Percentiles rank a stretch among this genome's conserved stretches.
Conservation (phyloP, 2,329 filamentous ascomycete species). For the Canariomyces notabilis region DNA sequence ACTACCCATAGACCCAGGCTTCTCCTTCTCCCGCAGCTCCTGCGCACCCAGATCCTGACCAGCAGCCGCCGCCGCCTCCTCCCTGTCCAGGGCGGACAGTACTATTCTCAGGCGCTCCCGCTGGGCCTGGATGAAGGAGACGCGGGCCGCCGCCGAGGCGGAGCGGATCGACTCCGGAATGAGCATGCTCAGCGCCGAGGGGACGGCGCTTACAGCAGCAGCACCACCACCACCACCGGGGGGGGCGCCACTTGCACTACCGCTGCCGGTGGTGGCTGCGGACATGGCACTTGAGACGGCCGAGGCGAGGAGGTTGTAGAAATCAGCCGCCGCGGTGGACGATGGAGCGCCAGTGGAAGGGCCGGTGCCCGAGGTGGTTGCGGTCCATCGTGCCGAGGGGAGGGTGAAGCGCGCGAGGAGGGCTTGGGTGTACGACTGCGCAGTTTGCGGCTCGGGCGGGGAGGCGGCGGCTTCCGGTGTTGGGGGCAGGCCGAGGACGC, state of each 20-base stretch:
- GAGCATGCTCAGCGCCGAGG: no score
- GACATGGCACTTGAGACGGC: conserved; percentile 49
- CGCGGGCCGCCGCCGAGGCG: conserved; percentile 57
- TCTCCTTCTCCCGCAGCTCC: conserved; percentile 15
- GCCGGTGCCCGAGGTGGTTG: conserved; percentile 19
- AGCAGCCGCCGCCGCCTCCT: conserved; percentile 52
- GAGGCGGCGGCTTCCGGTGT: conserved; percentile 35
- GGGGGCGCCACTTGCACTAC: conserved; percentile 31
- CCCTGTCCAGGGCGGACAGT: conserved; percentile 71
- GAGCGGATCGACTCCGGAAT: conserved; percentile 63
- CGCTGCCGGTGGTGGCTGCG: conserved; percentile 23
- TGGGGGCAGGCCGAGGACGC: conserved; percentile 72
- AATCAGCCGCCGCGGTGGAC: conserved; percentile 45
- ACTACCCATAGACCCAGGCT: conserved; percentile 14
- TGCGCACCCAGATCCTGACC: not conserved
- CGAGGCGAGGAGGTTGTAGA: conserved; percentile 72
- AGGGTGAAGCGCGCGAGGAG: conserved; percentile 84
- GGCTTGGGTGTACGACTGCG: conserved; percentile 67
- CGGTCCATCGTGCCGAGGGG: conserved; percentile 59
- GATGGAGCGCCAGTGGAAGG: not conserved
- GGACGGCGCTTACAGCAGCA: no score
- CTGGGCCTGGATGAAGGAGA: conserved; percentile 72
- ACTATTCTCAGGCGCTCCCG: conserved; percentile 71
- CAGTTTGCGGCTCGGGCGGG: conserved; percentile 34
- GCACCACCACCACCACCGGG: no score